Evolutionary conservation across 129 eudicot species (phyloP), one percentile per base, ranked within the genome.

Genomic region (Saposhnikovia divaricata): DNA sequence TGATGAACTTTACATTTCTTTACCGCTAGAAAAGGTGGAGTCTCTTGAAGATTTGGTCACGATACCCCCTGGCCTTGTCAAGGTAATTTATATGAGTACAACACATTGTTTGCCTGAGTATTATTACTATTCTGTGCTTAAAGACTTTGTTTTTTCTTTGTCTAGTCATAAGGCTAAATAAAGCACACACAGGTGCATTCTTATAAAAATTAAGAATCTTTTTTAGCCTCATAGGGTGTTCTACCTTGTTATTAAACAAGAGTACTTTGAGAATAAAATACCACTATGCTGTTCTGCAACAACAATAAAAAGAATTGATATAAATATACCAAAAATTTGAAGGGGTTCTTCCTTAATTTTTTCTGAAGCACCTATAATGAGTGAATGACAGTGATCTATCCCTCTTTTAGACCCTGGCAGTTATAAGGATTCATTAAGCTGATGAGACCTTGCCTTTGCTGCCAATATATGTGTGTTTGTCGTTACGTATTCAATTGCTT

Each of bases 1-100:
- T 40, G 99, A 96, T 96, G 96, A 90, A 88, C 86, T 96, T 75
- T 96, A 96, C 87, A 87, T 84, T 80, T 82, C 98, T 79, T 87
- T 96, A 83, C 97, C 98, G 23, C 79, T 92, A 50, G 99, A 96
- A 83, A 92, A 89, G 90, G 98, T 92, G 90, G 99, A 96, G 66
- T 83, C 97, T 27, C 91, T 96, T 83, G 99, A 96, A 92, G 99
- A 96, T 86, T 89, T 96, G 25, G 99, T 90, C 81, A 81, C 91
- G 55, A 84, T 92, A 74, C 97, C 93, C 76, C 98, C 99, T 83
- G 84, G 76, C 71, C 96, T 95, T 75, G 89, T 83, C 38, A 96
- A 96, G 99, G 99, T 96, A 81, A 82, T 68, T 77, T 69, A 40
- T 46, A 46, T 83, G 61, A 81, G 78, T 68, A 48, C 48, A 12